Evolutionary conservation across 371 early-diverging fungal genomes (phyloP), one percentile per base, ranked within the genome.

Genomic region (Rhizomucor miehei): DNA sequence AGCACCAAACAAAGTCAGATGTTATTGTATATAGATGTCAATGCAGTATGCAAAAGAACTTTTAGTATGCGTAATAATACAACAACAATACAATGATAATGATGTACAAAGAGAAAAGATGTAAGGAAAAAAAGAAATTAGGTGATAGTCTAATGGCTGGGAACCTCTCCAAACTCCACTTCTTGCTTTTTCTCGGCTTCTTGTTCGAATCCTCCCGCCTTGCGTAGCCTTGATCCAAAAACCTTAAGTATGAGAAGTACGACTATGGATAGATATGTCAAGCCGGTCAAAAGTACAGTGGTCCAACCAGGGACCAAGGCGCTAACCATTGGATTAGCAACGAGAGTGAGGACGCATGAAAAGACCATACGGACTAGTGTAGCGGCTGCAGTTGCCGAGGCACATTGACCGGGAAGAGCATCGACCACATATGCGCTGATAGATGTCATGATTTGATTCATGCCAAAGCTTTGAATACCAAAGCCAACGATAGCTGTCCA

Each of bases 391-490:
- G 75, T 71, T 6, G 63, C 70, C 9, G 73, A 69, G 4, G 79
- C 74, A 1, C 79, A 73, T 29, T 67, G 62, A 17, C 75, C 75
- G 2, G 66, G 62, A 13, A 69, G 69, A 16, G 69, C 62, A 54
- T 79, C 75, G 12, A 79, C 79, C 0, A 73, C 43, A 24, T 79
- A 79, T 1, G 75, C 75, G 6, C 69, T 50, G 12, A 67, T 64
- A 3, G 73, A 65, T 6, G 75, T 53, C 59, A 55, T 50, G 25
- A 63, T 35, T 34, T 58, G 58, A 34, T 50, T 58, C 63, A 63
- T 63, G 2, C 63, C 63, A 51, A 57, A 57, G 43, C 50, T 57
- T 49, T 72, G 74, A 44, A 75, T 68, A 16, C 69, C 73, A 48
- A 75, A 74, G 6, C 71, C 80, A 10, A 69, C 55, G 37, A 79